Base-by-base conservation (phyloP, 768 basidiomycete species). In the Solioccasus polychromus region DNA sequence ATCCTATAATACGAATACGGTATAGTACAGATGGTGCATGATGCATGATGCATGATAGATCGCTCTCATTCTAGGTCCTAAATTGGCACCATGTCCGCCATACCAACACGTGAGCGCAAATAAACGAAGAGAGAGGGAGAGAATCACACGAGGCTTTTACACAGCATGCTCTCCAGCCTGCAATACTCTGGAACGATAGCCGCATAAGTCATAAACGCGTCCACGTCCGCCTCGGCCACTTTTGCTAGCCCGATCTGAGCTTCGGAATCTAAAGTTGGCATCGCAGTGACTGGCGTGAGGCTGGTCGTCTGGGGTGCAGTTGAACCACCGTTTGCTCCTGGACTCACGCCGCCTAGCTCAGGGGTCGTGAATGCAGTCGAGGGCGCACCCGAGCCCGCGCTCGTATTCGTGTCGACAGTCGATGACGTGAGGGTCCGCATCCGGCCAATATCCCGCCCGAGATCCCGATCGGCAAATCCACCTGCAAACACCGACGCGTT, bases 161-260 rank as follows among this genome's bases (percentile, higher is more conserved):
- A 76, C 40, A 91, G 65, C 78, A 92, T 83, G 10, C 79, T 76
- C 67, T 92, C 90, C 53, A 92, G 66, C 32, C 90, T 72, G 69
- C 78, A 81, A 63, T 82, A 92, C 68, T 92, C 90, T 22, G 88
- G 85, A 15, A 92, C 84, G 60, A 91, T 85, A 28, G 87, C 80
- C 17, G 88, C 88, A 61, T 92, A 92, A 0, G 84, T 79, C 80
- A 88, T 78, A 66, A 90, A 90, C 44, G 88, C 83, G 63, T 92
- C 90, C 42, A 80, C 68, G 60, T 92, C 90, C 12, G 89, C 80
- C 48, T 90, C 88, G 0, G 90, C 88, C 6, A 92, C 83, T 65
- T 89, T 90, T 25, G 80, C 83, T 37, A 91, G 65, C 14, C 90
- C 90, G 26, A 85, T 71, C 66, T 87, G 85, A 25, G 78, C 72